Percentiles rank a stretch among this genome's conserved stretches.
phyloP scores from a whole-genome alignment of 192 early-diverging fungal genomes.

The Tieghemiomyces parasiticus region DNA sequence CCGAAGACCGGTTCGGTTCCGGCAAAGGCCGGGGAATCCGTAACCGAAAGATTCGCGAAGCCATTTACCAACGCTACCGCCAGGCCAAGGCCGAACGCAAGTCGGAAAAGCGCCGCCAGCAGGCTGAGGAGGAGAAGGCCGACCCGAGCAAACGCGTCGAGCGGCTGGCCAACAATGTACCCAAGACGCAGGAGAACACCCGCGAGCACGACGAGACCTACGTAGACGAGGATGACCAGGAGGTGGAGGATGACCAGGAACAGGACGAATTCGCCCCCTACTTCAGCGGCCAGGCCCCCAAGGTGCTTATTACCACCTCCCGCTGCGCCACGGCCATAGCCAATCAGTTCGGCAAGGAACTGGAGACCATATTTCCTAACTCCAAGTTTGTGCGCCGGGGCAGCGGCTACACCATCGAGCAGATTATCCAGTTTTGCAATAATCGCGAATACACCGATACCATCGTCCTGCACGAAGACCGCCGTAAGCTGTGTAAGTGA shows the following conservation, averaged over 20 bases:
- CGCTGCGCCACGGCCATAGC: slow-evolving; percentile 30
- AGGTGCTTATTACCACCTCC: slow-evolving; percentile 83
- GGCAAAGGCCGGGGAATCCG: slow-evolving; percentile 32
- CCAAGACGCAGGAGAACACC: slow-evolving; percentile 81
- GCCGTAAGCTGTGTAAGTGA: slow-evolving; percentile 69
- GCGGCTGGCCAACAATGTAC: slow-evolving; percentile 78
- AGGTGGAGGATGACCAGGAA: slow-evolving; percentile 71
- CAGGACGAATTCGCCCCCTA: slow-evolving; percentile 77
- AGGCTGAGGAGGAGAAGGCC: slow-evolving; percentile 62
- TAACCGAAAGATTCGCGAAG: slow-evolving; percentile 77
- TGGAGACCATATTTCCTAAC: slow-evolving; percentile 80
- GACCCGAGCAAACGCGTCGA: slow-evolving; percentile 75
- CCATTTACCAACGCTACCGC: slow-evolving; percentile 59
- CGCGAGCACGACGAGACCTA: slow-evolving; percentile 89
- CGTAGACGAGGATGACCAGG: slow-evolving; percentile 56
- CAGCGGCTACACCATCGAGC: slow-evolving; percentile 70
- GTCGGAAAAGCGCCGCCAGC: slow-evolving; percentile 48
- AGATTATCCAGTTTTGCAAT: slow-evolving; percentile 81
- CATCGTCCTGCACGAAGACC: slow-evolving; percentile 88
- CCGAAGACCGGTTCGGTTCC: not conserved
- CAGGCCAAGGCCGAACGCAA: slow-evolving; percentile 61
- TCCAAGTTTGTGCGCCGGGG: slow-evolving; percentile 79
- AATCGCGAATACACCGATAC: slow-evolving; percentile 88
- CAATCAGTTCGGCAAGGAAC: slow-evolving; percentile 81
- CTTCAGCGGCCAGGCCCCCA: slow-evolving; percentile 77